A percentile compares a stretch with the other conserved stretches of the same genome.
Evolutionary conservation across 1,284 basidiomycete species (phyloP).

Genomic region (Paramarasmius palmivorus): DNA sequence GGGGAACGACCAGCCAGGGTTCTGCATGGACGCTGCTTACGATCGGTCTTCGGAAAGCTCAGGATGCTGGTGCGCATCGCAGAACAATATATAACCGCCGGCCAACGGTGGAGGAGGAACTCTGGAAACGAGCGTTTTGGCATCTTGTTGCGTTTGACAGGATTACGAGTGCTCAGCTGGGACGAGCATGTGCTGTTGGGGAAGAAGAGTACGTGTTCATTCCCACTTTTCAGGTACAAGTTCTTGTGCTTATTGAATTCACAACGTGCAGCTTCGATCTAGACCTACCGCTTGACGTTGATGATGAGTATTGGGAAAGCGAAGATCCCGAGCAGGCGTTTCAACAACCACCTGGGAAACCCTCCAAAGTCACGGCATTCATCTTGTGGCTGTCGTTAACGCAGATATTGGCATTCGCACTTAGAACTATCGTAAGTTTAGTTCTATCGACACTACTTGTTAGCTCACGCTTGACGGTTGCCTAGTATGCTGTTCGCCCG

Average conservation of each 20-base stretch:
- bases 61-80: conserved; percentile 70
- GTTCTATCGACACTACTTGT: conserved; percentile 10
- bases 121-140: conserved; percentile 86
- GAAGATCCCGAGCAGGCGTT: conserved; percentile 50
- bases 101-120: conserved; percentile 58
- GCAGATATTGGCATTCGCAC: conserved; percentile 68
- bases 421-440: conserved; percentile 66
- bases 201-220: conserved; percentile 72
- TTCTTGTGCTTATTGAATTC: conserved; percentile 12
- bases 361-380: conserved; percentile 65
- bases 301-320: conserved; percentile 83
- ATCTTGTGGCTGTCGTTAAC: conserved; percentile 69
- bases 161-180: conserved; percentile 63
- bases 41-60: conserved; percentile 69
- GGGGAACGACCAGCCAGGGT: conserved; percentile 56
- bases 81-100: conserved; percentile 49
- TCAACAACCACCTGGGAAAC: conserved; percentile 63
- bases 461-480: conserved; percentile 10
- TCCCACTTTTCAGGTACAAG: conserved; percentile 6
- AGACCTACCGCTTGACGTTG: conserved; percentile 78
- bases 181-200: conserved; percentile 68
- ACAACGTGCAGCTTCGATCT: conserved; percentile 66
- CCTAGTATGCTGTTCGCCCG: conserved; percentile 74
- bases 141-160: conserved; percentile 61
- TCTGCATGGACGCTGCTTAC: conserved; percentile 67